These are phyloP conservation scores for Suillus ampliporus DNA, from an alignment of 768 basidiomycete genomes.

Conservation along the genomic window DNA sequence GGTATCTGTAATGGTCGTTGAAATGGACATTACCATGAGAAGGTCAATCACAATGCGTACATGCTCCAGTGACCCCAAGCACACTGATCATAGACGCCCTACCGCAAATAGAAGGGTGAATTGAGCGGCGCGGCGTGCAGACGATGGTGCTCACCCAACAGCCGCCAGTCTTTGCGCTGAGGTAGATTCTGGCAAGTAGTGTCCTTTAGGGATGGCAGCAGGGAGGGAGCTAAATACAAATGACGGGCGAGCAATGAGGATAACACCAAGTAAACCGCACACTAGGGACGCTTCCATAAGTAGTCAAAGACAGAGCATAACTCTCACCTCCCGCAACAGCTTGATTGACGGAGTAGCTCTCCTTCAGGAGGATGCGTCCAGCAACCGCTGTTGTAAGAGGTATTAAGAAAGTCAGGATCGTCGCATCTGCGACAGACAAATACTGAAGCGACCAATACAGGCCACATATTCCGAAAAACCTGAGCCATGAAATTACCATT, in stretches of 20 bases:
- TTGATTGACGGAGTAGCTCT: constrained; percentile 59
- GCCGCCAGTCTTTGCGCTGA: constrained; percentile 57
- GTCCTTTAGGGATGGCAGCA: constrained; percentile 1
- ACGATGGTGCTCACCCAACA: constrained; percentile 62
- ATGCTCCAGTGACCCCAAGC: too few species aligned
- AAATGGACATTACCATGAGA: too few species aligned
- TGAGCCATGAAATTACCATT: not conserved
- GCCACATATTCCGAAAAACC: constrained; percentile 78
- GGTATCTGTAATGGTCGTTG: too few species aligned
- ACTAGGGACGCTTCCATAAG: too few species aligned
- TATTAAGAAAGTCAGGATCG: constrained; percentile 74
- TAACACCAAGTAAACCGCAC: too few species aligned
- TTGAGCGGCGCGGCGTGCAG: too few species aligned
- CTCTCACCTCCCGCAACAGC: constrained; percentile 56
- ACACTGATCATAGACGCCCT: too few species aligned
- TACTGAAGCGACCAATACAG: constrained; percentile 75
- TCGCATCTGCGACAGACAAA: constrained; percentile 78
- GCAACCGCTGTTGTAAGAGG: constrained; percentile 70
- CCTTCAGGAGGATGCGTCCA: constrained; percentile 67
- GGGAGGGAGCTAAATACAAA: too few species aligned
- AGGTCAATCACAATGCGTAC: too few species aligned
- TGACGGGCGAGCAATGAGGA: too few species aligned
- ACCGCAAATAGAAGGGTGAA: too few species aligned
- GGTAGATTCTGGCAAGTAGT: constrained; percentile 22
- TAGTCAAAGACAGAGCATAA: too few species aligned